Percentiles rank a stretch among this genome's conserved stretches.
Conservation (phyloP, 2,329 filamentous ascomycete species). For the Setomelanomma holmii region DNA sequence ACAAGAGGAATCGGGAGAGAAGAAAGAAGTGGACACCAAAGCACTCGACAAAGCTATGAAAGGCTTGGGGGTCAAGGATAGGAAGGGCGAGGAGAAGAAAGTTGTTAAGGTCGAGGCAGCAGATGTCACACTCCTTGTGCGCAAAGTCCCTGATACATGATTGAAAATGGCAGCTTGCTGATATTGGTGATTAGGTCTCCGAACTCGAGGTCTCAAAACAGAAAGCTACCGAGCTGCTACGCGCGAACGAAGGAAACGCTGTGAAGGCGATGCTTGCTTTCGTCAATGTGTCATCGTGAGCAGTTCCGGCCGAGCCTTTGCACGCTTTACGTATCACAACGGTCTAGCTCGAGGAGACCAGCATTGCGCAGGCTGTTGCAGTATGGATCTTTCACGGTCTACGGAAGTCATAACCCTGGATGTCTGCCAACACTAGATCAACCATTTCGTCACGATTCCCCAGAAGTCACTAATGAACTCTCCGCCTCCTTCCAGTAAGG, state of each 20-base stretch:
- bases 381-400: too few species aligned
- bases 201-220: constrained; percentile 74
- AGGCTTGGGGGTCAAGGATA: constrained; percentile 59
- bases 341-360: too few species aligned
- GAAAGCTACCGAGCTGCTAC: constrained; percentile 78
- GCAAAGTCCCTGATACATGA: constrained; percentile 33
- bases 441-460: neutral
- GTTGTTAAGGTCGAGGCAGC: constrained; percentile 75
- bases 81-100: constrained; percentile 55
- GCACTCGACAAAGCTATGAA: constrained; percentile 77
- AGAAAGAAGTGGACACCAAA: constrained; percentile 71
- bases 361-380: too few species aligned
- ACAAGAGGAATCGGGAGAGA: constrained; percentile 56
- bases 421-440: too few species aligned
- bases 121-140: constrained; percentile 73
- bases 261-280: constrained; percentile 72
- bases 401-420: too few species aligned
- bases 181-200: constrained; percentile 55
- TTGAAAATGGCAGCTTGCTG: constrained; percentile 1
- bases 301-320: too few species aligned
- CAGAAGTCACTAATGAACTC: constrained; percentile 33
- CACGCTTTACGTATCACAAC: too few species aligned
- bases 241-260: constrained; percentile 73
- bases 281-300: constrained; percentile 43
- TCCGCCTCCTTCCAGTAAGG: constrained; percentile 32